Percentiles rank a stretch among this genome's conserved stretches.
Evolutionary conservation across 495 filamentous ascomycete species (phyloP).

Genomic region (Penicillium atrosanguineum): DNA sequence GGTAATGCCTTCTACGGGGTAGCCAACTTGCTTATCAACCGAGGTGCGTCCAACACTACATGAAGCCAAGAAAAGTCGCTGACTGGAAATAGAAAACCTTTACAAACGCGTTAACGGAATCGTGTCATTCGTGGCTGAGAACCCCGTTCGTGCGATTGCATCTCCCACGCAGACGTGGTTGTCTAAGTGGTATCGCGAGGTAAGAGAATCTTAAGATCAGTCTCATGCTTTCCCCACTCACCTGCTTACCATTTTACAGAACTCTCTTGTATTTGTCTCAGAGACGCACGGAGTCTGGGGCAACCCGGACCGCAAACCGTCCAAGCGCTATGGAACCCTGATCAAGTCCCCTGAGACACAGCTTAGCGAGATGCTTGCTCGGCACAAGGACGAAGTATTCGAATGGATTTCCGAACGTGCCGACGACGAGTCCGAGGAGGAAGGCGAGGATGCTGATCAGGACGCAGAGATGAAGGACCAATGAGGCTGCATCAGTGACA

Average conservation of each 20-base stretch:
- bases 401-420: constrained; percentile 52
- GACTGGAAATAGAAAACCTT: constrained; percentile 38
- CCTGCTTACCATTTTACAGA: constrained; percentile 25
- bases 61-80: background rate
- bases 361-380: constrained; percentile 62
- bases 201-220: constrained; percentile 22
- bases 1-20: constrained; percentile 72
- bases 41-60: constrained; percentile 45
- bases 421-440: constrained; percentile 29
- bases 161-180: constrained; percentile 62
- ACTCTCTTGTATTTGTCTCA: constrained; percentile 72
- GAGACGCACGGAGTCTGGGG: constrained; percentile 70
- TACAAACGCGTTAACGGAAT: constrained; percentile 56
- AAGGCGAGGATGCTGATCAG: constrained; percentile 16
- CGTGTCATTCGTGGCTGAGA: constrained; percentile 50
- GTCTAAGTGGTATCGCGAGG: constrained; percentile 67
- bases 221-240: background rate
- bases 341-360: constrained; percentile 50
- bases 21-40: constrained; percentile 64
- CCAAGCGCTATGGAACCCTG: constrained; percentile 67
- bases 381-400: constrained; percentile 56
- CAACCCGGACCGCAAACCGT: constrained; percentile 55
- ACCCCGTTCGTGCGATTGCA: constrained; percentile 56
- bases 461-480: constrained; percentile 14
- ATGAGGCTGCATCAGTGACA: background rate